Conservation (phyloP, 2,329 filamentous ascomycete genomes). For the Hypoxylon sp. region DNA sequence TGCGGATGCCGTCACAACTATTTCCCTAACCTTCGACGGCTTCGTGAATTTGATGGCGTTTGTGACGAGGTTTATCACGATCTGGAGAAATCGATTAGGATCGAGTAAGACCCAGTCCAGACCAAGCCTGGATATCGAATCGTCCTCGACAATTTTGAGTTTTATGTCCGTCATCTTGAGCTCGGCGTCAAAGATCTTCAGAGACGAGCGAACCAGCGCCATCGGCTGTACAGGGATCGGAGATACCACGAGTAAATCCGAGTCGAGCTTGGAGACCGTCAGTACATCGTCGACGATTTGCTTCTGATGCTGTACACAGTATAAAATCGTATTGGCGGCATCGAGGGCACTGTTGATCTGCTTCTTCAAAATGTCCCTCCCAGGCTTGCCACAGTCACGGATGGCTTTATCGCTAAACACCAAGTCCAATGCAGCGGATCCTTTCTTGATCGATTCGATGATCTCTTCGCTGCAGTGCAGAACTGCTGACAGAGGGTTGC, state of each 20-base stretch:
- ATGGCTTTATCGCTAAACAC: not conserved
- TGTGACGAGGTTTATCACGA: conserved; percentile 84
- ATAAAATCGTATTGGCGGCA: conserved; percentile 81
- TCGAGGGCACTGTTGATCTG: conserved; percentile 75
- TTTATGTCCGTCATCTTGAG: conserved; percentile 78
- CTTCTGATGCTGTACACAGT: conserved; percentile 86
- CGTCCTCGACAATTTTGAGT: conserved; percentile 74
- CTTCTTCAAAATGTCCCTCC: conserved; percentile 49
- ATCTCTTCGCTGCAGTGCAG: conserved; percentile 52
- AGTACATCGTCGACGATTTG: conserved; percentile 82
- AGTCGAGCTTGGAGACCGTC: conserved; percentile 82
- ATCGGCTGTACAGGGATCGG: conserved; percentile 79
- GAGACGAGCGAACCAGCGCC: conserved; percentile 74
- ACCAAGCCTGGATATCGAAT: conserved; percentile 70
- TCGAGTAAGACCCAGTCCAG: conserved; percentile 79
- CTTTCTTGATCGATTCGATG: conserved; percentile 48
- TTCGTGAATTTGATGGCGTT: conserved; percentile 89
- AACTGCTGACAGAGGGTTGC: conserved; percentile 51
- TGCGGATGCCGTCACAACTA: conserved; percentile 65
- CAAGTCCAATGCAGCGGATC: conserved; percentile 21
- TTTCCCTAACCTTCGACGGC: conserved; percentile 70
- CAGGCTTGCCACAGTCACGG: not conserved
- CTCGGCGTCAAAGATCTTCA: conserved; percentile 86
- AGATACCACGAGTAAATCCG: conserved; percentile 79
- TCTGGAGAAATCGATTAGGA: conserved; percentile 81